phyloP scores from a whole-genome alignment of 768 basidiomycete genomes.

The Guyanaporus albipodus region DNA sequence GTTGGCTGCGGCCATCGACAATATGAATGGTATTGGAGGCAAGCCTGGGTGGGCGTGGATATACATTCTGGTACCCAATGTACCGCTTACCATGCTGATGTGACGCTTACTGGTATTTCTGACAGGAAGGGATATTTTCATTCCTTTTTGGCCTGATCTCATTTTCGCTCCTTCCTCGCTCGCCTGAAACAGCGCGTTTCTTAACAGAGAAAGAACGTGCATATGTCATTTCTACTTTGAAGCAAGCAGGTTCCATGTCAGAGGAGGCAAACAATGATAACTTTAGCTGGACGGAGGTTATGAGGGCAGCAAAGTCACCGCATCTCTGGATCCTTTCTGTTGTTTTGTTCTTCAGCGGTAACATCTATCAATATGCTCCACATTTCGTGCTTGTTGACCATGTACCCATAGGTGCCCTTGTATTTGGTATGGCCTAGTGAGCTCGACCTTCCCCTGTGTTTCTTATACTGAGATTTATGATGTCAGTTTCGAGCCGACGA shows the following conservation, averaged over 20 bases:
- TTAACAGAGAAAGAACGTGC: conserved; percentile 48
- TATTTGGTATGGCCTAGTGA: conserved; percentile 23
- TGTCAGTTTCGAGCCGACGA: conserved; percentile 65
- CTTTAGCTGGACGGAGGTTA: conserved; percentile 58
- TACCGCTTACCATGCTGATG: neutral
- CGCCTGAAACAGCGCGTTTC: conserved; percentile 46
- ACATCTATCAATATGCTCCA: neutral
- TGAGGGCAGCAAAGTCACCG: conserved; percentile 43
- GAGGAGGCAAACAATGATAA: conserved; percentile 41
- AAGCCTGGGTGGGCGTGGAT: conserved; percentile 62
- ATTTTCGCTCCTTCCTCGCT: conserved; percentile 46
- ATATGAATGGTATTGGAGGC: conserved; percentile 51
- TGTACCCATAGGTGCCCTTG: conserved; percentile 13
- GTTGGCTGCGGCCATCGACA: conserved; percentile 53
- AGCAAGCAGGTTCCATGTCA: conserved; percentile 30
- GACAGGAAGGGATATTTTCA: conserved; percentile 61
- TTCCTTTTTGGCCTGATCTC: conserved; percentile 49
- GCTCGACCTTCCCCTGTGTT: conserved; percentile 19
- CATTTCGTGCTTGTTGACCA: neutral
- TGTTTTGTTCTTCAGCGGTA: conserved; percentile 52
- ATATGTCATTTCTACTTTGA: conserved; percentile 35
- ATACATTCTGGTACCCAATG: conserved; percentile 42
- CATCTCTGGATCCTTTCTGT: conserved; percentile 53
- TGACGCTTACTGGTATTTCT: neutral
- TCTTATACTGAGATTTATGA: conserved; percentile 27